phyloP scores from a whole-genome alignment of 495 filamentous ascomycete species.

The Beverwykella pulmonaria region DNA sequence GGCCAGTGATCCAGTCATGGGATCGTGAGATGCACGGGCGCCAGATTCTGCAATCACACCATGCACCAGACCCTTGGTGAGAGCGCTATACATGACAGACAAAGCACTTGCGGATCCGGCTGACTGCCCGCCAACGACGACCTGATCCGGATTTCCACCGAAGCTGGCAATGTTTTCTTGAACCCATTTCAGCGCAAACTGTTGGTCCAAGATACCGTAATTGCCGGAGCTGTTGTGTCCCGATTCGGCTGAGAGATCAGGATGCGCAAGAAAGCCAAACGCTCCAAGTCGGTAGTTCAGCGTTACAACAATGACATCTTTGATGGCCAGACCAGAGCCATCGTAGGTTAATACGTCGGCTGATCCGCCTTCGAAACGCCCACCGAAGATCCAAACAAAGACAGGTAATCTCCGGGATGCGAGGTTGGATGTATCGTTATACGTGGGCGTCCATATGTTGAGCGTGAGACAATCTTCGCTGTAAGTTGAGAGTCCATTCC shows the following conservation, averaged over 20 bases:
- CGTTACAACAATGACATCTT: constrained; percentile 5
- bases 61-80: neutral
- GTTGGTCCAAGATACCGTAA: constrained; percentile 64
- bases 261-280: constrained; percentile 1
- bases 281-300: constrained; percentile 7
- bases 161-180: constrained; percentile 28
- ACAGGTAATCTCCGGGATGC: neutral
- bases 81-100: neutral
- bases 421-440: neutral
- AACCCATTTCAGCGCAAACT: constrained; percentile 72
- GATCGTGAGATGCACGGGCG: constrained; percentile 5
- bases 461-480: constrained; percentile 7
- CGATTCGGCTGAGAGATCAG: constrained; percentile 4
- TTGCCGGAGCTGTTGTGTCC: constrained; percentile 10
- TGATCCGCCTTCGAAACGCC: constrained; percentile 5
- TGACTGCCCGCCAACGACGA: constrained; percentile 15
- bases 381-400: constrained; percentile 5
- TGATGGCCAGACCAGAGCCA: neutral
- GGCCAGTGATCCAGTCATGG: neutral
- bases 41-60: constrained; percentile 6
- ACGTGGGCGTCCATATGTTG: constrained; percentile 8
- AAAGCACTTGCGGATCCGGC: constrained; percentile 3
- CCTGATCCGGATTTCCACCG: constrained; percentile 31
- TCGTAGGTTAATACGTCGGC: constrained; percentile 1
- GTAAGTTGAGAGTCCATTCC: neutral